Evolutionary conservation across 2,329 filamentous ascomycete species (phyloP).

Genomic region (Fusarium pseudocircinatum): DNA sequence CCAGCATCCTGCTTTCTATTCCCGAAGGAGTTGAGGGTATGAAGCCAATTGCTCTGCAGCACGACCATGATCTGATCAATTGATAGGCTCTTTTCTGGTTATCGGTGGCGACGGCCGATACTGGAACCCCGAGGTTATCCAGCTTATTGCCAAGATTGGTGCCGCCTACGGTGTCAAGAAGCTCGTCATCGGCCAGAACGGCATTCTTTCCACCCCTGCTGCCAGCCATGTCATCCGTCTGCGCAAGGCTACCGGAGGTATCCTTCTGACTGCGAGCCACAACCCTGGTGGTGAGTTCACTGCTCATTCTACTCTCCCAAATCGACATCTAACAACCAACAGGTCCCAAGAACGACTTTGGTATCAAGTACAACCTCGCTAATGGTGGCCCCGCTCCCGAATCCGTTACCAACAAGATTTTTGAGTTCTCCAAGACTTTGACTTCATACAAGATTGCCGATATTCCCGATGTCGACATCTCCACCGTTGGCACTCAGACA

Average conservation of each 20-base stretch:
- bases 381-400: slow-evolving; percentile 97
- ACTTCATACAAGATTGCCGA: slow-evolving; percentile 92
- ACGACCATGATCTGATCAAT: slow-evolving; percentile 28
- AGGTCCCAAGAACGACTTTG: slow-evolving; percentile 95
- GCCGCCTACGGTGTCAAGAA: slow-evolving; percentile 99
- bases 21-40: slow-evolving; percentile 87
- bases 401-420: slow-evolving; percentile 98
- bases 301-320: neutral
- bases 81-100: slow-evolving; percentile 79
- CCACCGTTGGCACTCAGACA: slow-evolving; percentile 81
- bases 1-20: slow-evolving; percentile 94
- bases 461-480: slow-evolving; percentile 86
- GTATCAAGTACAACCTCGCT: slow-evolving; percentile 99
- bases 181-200: slow-evolving; percentile 93
- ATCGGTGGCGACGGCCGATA: slow-evolving; percentile 97
- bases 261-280: slow-evolving; percentile 95
- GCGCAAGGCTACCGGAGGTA: slow-evolving; percentile 93
- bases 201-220: slow-evolving; percentile 95
- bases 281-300: slow-evolving; percentile 86
- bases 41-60: slow-evolving; percentile 24
- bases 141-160: slow-evolving; percentile 96
- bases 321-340: slow-evolving; percentile 2
- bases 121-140: slow-evolving; percentile 96
- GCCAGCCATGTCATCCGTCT: slow-evolving; percentile 96
- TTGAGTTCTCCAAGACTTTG: slow-evolving; percentile 87